phyloP scores from a whole-genome alignment of 1,284 basidiomycete genomes.

The Ceratobasidium sp. region DNA sequence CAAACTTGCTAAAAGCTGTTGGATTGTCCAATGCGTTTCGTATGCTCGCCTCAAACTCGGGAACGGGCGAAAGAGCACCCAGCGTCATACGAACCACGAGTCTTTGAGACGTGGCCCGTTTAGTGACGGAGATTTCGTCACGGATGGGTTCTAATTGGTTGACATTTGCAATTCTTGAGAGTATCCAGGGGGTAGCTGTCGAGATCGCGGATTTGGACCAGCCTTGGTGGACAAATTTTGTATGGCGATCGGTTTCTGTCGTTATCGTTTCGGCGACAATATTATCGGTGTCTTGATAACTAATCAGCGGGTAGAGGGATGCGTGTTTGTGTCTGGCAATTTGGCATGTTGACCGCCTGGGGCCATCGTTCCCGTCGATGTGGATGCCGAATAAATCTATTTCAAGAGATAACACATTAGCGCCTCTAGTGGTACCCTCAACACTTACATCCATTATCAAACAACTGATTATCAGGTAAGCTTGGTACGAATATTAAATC shows the following conservation, averaged over 20 bases:
- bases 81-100: background rate
- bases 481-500: too few species aligned
- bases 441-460: too few species aligned
- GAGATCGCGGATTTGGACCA: slow-evolving; percentile 17
- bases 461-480: too few species aligned
- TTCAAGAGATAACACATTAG: too few species aligned
- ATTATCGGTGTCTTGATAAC: slow-evolving; percentile 1
- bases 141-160: background rate
- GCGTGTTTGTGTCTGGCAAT: slow-evolving; percentile 1
- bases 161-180: slow-evolving; percentile 12
- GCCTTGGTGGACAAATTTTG: slow-evolving; percentile 34
- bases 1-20: background rate
- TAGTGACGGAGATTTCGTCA: background rate
- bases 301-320: background rate
- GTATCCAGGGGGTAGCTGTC: slow-evolving; percentile 5
- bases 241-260: background rate
- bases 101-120: background rate
- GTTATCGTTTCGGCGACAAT: background rate
- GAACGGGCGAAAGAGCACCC: background rate
- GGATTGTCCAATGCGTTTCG: background rate
- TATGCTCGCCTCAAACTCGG: slow-evolving; percentile 7
- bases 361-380: slow-evolving; percentile 23
- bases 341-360: background rate
- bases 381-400: slow-evolving; percentile 27
- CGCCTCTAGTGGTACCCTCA: too few species aligned